Conservation (phyloP, 805 yeast genomes). For the Yamadazyma scolyti region DNA sequence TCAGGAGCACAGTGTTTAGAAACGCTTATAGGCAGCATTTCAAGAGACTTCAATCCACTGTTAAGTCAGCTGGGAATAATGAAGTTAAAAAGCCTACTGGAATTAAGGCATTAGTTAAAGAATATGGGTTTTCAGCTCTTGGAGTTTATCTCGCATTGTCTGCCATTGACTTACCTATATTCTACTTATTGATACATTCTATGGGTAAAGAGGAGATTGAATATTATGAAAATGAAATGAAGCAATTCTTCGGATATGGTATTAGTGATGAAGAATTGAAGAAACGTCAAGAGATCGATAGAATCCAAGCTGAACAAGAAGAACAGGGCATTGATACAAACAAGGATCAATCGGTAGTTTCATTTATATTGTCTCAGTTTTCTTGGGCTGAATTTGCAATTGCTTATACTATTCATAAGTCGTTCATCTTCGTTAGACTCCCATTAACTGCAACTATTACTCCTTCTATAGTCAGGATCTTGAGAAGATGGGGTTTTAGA, state of each 20-base stretch:
- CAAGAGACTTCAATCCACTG: constrained; percentile 13
- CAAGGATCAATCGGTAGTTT: constrained; percentile 7
- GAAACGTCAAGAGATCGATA: constrained; percentile 31
- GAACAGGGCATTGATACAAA: constrained; percentile 15
- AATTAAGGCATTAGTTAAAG: constrained; percentile 64
- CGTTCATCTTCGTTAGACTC: constrained; percentile 74
- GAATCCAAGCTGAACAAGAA: constrained; percentile 22
- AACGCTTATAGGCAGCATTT: not conserved
- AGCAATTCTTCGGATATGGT: constrained; percentile 62
- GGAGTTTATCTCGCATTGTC: constrained; percentile 79
- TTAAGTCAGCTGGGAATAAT: no score
- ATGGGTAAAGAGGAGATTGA: constrained; percentile 81
- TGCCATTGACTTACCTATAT: constrained; percentile 74
- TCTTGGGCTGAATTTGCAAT: constrained; percentile 81
- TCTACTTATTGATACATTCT: constrained; percentile 79
- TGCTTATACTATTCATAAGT: constrained; percentile 92
- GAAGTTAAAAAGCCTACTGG: constrained; percentile 42
- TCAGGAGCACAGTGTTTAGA: not conserved
- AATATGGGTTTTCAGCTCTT: constrained; percentile 88
- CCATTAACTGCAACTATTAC: constrained; percentile 93
- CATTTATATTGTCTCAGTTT: constrained; percentile 26
- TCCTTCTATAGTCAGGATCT: constrained; percentile 64
- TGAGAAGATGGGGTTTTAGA: constrained; percentile 77
- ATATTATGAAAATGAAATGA: constrained; percentile 57
- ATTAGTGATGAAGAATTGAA: constrained; percentile 41